Evolutionary conservation across 139 green algal genomes (phyloP).

Genomic region (Spirogloea muscicola): DNA sequence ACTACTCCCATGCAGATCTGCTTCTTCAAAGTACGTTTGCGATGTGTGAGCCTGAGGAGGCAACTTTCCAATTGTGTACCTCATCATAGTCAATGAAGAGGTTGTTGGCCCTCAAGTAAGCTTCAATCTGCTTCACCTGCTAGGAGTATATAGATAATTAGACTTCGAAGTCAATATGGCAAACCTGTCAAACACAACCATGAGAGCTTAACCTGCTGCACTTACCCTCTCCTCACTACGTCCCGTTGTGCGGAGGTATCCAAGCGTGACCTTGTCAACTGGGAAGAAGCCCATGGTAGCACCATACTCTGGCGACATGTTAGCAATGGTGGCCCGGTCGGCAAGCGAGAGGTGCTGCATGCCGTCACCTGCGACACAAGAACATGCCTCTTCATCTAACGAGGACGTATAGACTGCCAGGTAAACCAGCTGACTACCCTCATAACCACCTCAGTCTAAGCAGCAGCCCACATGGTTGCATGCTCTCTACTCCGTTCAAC

Average conservation of each 20-base stretch:
- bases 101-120: conserved; percentile 20
- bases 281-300: conserved; percentile 50
- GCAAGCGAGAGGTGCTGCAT: conserved; percentile 34
- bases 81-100: conserved; percentile 39
- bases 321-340: conserved; percentile 44
- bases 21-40: too few species aligned
- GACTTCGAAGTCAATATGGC: too few species aligned
- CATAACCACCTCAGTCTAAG: too few species aligned
- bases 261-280: conserved; percentile 28
- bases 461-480: too few species aligned
- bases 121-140: conserved; percentile 20
- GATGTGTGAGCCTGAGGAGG: neutral
- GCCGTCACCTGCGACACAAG: conserved; percentile 9
- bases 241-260: conserved; percentile 22
- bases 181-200: too few species aligned
- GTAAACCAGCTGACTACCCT: too few species aligned
- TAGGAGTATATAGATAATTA: too few species aligned
- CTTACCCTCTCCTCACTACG: conserved; percentile 14
- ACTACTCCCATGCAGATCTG: too few species aligned
- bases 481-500: too few species aligned
- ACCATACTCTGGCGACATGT: conserved; percentile 48
- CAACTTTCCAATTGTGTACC: neutral
- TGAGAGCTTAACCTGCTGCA: too few species aligned
- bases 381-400: too few species aligned
- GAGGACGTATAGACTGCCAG: too few species aligned